These are phyloP conservation scores for Stentor coeruleus DNA, from an alignment of 73 alveolate genomes.

Conservation along the genomic window DNA sequence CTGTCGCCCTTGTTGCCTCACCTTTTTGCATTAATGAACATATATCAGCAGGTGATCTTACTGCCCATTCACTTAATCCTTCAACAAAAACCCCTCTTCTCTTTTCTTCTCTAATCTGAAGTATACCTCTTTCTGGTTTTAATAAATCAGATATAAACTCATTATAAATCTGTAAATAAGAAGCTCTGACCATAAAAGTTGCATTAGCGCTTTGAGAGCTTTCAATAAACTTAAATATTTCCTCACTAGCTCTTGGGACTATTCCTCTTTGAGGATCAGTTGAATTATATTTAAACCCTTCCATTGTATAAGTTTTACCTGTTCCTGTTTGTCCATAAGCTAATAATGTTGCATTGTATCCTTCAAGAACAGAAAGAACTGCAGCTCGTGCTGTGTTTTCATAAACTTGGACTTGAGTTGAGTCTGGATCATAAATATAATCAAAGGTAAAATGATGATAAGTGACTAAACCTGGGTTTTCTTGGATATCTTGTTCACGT, in stretches of 20 bases:
- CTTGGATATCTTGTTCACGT: slow-evolving; percentile 55
- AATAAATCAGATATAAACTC: slow-evolving; percentile 36
- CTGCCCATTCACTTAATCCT: slow-evolving; percentile 93
- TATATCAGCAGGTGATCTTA: slow-evolving; percentile 81
- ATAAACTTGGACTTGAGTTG: slow-evolving; percentile 62
- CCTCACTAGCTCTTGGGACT: slow-evolving; percentile 96
- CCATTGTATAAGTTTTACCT: slow-evolving; percentile 98
- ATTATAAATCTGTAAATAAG: slow-evolving; percentile 65
- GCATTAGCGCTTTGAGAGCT: slow-evolving; percentile 64
- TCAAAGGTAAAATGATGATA: slow-evolving; percentile 77
- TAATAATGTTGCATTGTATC: slow-evolving; percentile 95
- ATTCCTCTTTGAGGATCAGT: slow-evolving; percentile 95
- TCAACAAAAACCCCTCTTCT: slow-evolving; percentile 93
- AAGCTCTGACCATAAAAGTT: slow-evolving; percentile 88
- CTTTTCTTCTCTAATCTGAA: slow-evolving; percentile 88
- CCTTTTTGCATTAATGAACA: slow-evolving; percentile 85
- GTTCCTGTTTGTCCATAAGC: slow-evolving; percentile 99
- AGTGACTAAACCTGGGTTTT: slow-evolving; percentile 45
- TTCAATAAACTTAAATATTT: slow-evolving; percentile 85
- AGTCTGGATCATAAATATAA: slow-evolving; percentile 60
- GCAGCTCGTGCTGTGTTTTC: slow-evolving; percentile 56
- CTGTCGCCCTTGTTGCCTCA: slow-evolving; percentile 72
- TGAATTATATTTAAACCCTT: slow-evolving; percentile 91
- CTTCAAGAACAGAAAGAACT: slow-evolving; percentile 82
- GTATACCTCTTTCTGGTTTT: slow-evolving; percentile 54